Conservation (phyloP, 2,329 filamentous ascomycete genomes). For the Exutisphaerella laricina region DNA sequence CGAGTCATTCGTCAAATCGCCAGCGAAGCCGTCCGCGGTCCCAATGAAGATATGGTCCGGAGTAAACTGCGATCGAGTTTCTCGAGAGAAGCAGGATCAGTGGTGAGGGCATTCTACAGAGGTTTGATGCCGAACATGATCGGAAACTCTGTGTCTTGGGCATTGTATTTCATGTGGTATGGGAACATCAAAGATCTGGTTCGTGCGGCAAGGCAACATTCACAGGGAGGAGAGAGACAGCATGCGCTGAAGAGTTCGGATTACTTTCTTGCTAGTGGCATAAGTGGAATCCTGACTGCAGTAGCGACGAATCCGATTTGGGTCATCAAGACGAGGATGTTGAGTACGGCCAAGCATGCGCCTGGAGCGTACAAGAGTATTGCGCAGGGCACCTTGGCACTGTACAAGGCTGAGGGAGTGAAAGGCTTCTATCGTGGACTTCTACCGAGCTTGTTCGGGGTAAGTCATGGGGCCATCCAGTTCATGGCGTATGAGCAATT, state of each 20-base stretch:
- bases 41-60: slow-evolving; percentile 7
- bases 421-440: slow-evolving; percentile 84
- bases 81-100: slow-evolving; percentile 10
- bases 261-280: slow-evolving; percentile 72
- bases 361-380: slow-evolving; percentile 78
- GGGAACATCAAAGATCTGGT: slow-evolving; percentile 54
- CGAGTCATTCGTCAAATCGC: slow-evolving; percentile 28
- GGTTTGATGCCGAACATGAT: slow-evolving; percentile 85
- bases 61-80: slow-evolving; percentile 1
- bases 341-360: slow-evolving; percentile 69
- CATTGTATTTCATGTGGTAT: slow-evolving; percentile 80
- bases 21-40: slow-evolving; percentile 21
- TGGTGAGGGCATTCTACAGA: slow-evolving; percentile 65
- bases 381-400: slow-evolving; percentile 59
- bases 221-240: slow-evolving; percentile 31
- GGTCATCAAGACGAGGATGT: slow-evolving; percentile 97
- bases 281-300: slow-evolving; percentile 67
- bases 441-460: slow-evolving; percentile 74
- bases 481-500: slow-evolving; percentile 88
- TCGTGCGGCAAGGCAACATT: slow-evolving; percentile 22
- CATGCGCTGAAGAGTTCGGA: slow-evolving; percentile 55
- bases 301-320: slow-evolving; percentile 90
- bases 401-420: slow-evolving; percentile 66
- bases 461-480: slow-evolving; percentile 88
- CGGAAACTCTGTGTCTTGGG: slow-evolving; percentile 88